These are phyloP conservation scores for Gossypium schwendimanii DNA, from an alignment of 441 rosid species.

Conservation along the genomic window DNA sequence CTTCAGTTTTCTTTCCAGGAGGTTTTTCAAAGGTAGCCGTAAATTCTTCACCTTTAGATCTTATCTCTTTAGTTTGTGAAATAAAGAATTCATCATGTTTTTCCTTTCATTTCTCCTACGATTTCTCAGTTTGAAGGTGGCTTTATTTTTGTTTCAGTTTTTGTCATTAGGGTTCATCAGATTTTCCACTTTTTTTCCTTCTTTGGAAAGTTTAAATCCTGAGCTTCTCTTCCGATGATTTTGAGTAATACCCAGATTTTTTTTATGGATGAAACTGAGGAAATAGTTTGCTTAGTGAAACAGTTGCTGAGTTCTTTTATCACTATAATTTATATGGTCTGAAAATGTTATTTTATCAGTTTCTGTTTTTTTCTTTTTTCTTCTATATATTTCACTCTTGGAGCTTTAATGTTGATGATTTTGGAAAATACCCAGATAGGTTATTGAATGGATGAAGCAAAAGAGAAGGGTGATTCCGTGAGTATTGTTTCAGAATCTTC, in stretches of 20 bases:
- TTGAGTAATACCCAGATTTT: slow-evolving; percentile 23
- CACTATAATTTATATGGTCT: neutral
- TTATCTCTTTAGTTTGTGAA: neutral
- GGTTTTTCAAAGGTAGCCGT: slow-evolving; percentile 38
- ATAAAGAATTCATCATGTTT: slow-evolving; percentile 7
- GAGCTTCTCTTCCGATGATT: slow-evolving; percentile 12
- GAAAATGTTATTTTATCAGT: slow-evolving; percentile 6
- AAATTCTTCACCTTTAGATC: slow-evolving; percentile 1
- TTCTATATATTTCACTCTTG: slow-evolving; percentile 1
- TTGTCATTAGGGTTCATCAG: slow-evolving; percentile 29
- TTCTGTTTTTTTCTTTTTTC: neutral
- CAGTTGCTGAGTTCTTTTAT: slow-evolving; percentile 18
- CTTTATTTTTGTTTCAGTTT: neutral
- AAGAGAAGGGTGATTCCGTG: slow-evolving; percentile 25
- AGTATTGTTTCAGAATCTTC: slow-evolving; percentile 24
- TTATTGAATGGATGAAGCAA: slow-evolving; percentile 38
- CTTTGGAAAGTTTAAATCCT: neutral
- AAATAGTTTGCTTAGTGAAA: neutral
- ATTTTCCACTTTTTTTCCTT: neutral
- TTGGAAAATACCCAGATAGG: slow-evolving; percentile 25
- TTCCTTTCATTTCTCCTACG: neutral
- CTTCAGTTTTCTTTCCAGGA: slow-evolving; percentile 13
- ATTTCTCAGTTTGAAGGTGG: neutral
- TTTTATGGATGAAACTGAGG: slow-evolving; percentile 33
- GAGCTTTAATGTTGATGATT: slow-evolving; percentile 11